Conservation (phyloP, 805 yeast genomes). For the Teunomyces kruisii region DNA sequence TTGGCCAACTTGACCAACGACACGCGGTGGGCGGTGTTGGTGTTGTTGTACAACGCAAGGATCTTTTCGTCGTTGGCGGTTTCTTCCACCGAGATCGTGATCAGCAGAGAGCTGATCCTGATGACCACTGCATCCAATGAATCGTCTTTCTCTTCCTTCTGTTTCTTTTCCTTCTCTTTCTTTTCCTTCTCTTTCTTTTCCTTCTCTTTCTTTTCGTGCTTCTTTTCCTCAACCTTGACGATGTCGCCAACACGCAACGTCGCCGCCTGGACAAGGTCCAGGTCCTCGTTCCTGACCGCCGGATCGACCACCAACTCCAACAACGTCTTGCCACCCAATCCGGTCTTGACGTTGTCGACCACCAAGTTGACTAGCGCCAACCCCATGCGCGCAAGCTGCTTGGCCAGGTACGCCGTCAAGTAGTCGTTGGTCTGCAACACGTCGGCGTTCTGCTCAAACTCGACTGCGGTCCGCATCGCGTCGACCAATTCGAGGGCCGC, state of each 20-base stretch:
- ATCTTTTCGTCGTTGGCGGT: constrained; percentile 46
- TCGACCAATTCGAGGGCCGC: constrained; percentile 13
- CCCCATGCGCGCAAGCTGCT: constrained; percentile 67
- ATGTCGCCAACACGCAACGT: constrained; percentile 74
- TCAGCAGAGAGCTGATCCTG: constrained; percentile 44
- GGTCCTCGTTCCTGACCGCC: constrained; percentile 30
- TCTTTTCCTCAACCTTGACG: constrained; percentile 59
- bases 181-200: too few species aligned
- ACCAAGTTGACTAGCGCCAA: constrained; percentile 70
- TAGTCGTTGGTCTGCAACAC: constrained; percentile 31
- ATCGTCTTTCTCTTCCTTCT: constrained; percentile 19
- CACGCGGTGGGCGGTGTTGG: constrained; percentile 41
- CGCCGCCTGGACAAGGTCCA: constrained; percentile 42
- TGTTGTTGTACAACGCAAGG: constrained; percentile 44
- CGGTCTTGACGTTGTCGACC: constrained; percentile 64
- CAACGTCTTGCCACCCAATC: constrained; percentile 73
- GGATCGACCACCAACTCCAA: constrained; percentile 64
- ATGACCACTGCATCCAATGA: constrained; percentile 66
- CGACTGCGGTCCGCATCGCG: constrained; percentile 31
- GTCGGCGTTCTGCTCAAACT: constrained; percentile 38
- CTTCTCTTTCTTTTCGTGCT: too few species aligned
- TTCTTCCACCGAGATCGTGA: constrained; percentile 64
- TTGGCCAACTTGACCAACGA: constrained; percentile 72
- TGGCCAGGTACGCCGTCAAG: constrained; percentile 48
- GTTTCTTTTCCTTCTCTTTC: too few species aligned